Percentiles rank a stretch among this genome's conserved stretches.
These are phyloP conservation scores for Aspergillus sp. DNA, from an alignment of 2,329 filamentous ascomycete genomes.

Conservation along the genomic window DNA sequence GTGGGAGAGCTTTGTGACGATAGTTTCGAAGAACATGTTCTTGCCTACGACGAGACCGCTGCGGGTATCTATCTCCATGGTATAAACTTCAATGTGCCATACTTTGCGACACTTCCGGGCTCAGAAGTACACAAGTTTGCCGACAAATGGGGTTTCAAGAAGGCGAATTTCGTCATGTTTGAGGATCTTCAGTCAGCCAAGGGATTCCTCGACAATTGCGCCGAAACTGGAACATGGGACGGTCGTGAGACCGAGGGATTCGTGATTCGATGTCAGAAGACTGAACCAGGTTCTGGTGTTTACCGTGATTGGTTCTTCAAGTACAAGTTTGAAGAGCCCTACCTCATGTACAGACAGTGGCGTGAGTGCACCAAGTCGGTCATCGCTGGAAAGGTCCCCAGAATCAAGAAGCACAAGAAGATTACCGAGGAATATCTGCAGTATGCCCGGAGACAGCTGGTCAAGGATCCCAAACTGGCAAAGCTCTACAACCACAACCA, in stretches of 20 bases:
- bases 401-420: conserved; percentile 74
- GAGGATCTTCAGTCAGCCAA: conserved; percentile 68
- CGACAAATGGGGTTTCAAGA: conserved; percentile 86
- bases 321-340: conserved; percentile 98
- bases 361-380: conserved; percentile 90
- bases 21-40: conserved; percentile 90
- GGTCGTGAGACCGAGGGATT: conserved; percentile 95
- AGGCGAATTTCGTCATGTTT: conserved; percentile 72
- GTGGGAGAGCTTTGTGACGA: conserved; percentile 97
- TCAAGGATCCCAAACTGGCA: conserved; percentile 59
- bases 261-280: conserved; percentile 80
- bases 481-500: conserved; percentile 79
- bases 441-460: conserved; percentile 70
- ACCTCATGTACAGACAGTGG: conserved; percentile 98
- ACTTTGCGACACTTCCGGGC: conserved; percentile 82
- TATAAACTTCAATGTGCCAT: conserved; percentile 89
- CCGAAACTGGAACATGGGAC: conserved; percentile 81
- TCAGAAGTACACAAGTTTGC: conserved; percentile 82
- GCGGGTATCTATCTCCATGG: conserved; percentile 93
- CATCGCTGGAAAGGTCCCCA: conserved; percentile 67
- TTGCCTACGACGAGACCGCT: conserved; percentile 74
- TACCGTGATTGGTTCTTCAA: conserved; percentile 99
- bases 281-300: conserved; percentile 38
- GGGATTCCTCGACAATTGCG: conserved; percentile 72
- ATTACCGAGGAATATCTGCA: conserved; percentile 88